Evolutionary conservation across 768 basidiomycete genomes (phyloP).

Genomic region (Lepiota brunneoincarnata): DNA sequence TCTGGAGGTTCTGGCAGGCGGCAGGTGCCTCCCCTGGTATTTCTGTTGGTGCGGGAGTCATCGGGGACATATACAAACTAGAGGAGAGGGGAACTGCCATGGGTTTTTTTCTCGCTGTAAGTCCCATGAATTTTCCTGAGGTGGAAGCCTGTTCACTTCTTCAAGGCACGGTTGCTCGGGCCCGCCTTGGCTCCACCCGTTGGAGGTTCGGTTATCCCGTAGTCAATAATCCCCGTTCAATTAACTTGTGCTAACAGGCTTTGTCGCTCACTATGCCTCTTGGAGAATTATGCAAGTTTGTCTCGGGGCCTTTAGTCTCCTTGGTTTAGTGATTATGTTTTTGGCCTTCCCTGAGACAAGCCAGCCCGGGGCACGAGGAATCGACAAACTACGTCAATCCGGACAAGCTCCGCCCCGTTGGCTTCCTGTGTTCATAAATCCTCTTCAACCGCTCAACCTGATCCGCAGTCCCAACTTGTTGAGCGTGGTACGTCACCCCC

Average conservation of each 20-base stretch:
- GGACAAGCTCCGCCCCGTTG: conserved; percentile 16
- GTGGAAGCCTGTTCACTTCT: not conserved
- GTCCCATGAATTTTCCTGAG: not conserved
- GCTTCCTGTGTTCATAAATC: conserved; percentile 54
- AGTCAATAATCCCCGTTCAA: not conserved
- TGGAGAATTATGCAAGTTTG: conserved; percentile 60
- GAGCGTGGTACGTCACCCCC: conserved; percentile 40
- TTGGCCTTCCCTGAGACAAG: conserved; percentile 65
- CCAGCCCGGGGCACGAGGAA: conserved; percentile 53
- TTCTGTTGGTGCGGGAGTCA: conserved; percentile 51
- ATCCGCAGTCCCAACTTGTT: conserved; percentile 60
- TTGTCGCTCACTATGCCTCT: conserved; percentile 55
- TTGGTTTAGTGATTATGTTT: conserved; percentile 36
- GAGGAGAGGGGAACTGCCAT: conserved; percentile 57
- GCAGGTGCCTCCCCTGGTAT: conserved; percentile 55
- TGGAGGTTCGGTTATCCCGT: conserved; percentile 39
- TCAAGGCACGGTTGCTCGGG: not conserved
- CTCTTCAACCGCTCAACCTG: conserved; percentile 47
- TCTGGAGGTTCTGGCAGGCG: conserved; percentile 61
- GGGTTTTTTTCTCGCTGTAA: conserved; percentile 52
- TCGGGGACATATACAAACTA: conserved; percentile 59
- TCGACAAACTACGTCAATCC: conserved; percentile 39
- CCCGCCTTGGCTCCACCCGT: conserved; percentile 48
- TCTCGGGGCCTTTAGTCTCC: conserved; percentile 38
- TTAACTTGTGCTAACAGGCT: conserved; percentile 26